Base-by-base conservation (phyloP, 495 filamentous ascomycete genomes). In the Talaromyces proteolyticus region DNA sequence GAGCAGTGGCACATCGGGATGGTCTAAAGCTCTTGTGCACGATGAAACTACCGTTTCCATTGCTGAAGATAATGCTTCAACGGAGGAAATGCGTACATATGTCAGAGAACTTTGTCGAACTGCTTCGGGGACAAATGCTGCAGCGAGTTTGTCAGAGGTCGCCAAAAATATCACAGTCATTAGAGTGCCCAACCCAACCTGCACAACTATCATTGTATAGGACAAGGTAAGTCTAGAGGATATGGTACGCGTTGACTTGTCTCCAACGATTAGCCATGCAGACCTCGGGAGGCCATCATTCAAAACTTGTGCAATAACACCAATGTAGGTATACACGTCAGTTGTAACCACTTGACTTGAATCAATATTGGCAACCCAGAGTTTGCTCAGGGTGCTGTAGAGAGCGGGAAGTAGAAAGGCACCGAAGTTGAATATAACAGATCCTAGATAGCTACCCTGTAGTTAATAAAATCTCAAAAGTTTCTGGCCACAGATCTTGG, bases 361-460 rank as follows among this genome's bases (percentile, higher is more conserved):
- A 65, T 88, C 78, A 54, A 90, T 85, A 45, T 80, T 74, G 5
- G 86, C 82, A 16, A 91, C 74, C 87, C 84, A 89, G 20, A 89
- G 70, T 61, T 90, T 91, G 51, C 75, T 75, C 1, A 89, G 74
- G 0, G 86, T 89, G 10, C 61, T 64, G 62, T 89, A 88, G 1
- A 91, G 63, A 0, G 86, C 85, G 1, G 83, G 86, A 0, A 88
- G 29, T 8, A 34, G 29, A 4, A 34, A 34, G 29, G 29, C 29
- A 34, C 29, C 8, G 4, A 34, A 34, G 29, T 34, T 34, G 29
- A 34, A 34, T 10, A 34, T 14, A 14, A 34, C 29, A 8, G 29
- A 34, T 8, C 29, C 29, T 2, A 14, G 29, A 14, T 10, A 34
- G 8, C 29, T 34, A n/a, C n/a, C n/a, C n/a, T n/a, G n/a, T n/a